phyloP scores from a whole-genome alignment of 495 filamentous ascomycete genomes.

The Neurospora intermedia region DNA sequence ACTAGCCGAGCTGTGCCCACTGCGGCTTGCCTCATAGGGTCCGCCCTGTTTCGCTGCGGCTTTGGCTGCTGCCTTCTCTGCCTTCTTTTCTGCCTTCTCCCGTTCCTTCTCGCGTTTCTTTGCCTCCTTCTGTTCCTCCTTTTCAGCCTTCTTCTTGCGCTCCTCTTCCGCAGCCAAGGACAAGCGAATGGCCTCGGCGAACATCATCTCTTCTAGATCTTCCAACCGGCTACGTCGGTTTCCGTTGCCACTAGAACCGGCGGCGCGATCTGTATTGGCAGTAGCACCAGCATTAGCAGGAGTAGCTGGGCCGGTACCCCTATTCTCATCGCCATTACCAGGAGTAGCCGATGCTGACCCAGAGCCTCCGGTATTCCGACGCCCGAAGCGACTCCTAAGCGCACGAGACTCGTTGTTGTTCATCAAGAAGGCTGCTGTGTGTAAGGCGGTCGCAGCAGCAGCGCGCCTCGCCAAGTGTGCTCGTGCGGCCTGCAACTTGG shows the following conservation, averaged over 20 bases:
- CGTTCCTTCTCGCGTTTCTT: conserved; percentile 71
- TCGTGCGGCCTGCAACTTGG: conserved; percentile 76
- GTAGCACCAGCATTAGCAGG: not conserved
- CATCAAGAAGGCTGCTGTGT: conserved; percentile 92
- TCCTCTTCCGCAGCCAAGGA: conserved; percentile 88
- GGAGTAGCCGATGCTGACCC: conserved; percentile 20
- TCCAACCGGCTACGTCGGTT: conserved; percentile 64
- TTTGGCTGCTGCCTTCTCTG: conserved; percentile 71
- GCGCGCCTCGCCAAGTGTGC: conserved; percentile 76
- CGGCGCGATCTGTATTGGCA: not conserved
- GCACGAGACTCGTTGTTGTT: conserved; percentile 43
- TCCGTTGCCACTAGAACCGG: conserved; percentile 13
- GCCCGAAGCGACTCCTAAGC: conserved; percentile 36
- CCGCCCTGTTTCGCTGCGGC: conserved; percentile 43
- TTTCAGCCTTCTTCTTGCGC: conserved; percentile 67
- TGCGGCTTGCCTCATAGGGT: conserved; percentile 30
- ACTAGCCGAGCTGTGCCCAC: conserved; percentile 36
- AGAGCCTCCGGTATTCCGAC: conserved; percentile 34
- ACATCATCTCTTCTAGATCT: conserved; percentile 95
- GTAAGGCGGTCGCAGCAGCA: conserved; percentile 86
- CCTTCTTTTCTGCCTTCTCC: conserved; percentile 69
- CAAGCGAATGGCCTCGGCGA: conserved; percentile 87
- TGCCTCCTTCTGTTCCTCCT: conserved; percentile 62
- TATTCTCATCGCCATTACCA: conserved; percentile 18
- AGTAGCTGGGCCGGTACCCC: conserved; percentile 14